Evolutionary conservation across 768 basidiomycete species (phyloP).

Genomic region (Mycena metata): DNA sequence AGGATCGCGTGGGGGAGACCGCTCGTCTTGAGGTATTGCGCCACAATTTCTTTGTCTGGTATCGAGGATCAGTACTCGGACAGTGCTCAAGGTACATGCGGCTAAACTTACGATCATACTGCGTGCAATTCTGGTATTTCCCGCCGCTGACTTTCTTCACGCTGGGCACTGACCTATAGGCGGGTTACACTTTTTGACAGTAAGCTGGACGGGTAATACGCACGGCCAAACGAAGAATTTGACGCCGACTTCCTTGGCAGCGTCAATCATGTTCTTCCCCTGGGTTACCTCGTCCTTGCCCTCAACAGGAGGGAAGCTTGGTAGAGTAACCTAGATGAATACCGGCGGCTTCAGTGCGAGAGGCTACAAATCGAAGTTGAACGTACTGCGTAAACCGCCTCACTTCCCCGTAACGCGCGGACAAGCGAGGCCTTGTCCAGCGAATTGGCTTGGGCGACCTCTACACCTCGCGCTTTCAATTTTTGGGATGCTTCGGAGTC

Average conservation of each 20-base stretch:
- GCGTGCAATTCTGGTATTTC: too few species aligned
- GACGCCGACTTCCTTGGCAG: neutral
- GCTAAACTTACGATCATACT: too few species aligned
- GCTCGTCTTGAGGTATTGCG: neutral
- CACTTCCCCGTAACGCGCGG: neutral
- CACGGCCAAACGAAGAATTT: conserved; percentile 8
- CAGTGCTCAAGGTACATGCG: too few species aligned
- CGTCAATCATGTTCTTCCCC: conserved; percentile 3
- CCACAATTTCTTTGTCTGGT: neutral
- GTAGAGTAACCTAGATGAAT: neutral
- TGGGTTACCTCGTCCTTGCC: neutral
- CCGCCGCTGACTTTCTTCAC: neutral
- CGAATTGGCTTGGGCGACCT: neutral
- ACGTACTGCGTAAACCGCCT: conserved; percentile 2
- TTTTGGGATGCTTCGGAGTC: neutral
- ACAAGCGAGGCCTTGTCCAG: conserved; percentile 3
- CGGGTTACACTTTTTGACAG: neutral
- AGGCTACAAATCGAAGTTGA: too few species aligned
- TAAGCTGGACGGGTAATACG: neutral
- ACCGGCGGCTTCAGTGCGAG: too few species aligned
- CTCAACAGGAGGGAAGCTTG: neutral
- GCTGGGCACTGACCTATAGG: neutral
- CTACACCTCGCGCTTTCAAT: neutral
- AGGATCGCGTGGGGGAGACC: conserved; percentile 1
- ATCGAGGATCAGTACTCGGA: too few species aligned